Evolutionary conservation across 2,329 filamentous ascomycete genomes (phyloP), one percentile per base, ranked within the genome.

Genomic region (Trichophyton verrucosum): DNA sequence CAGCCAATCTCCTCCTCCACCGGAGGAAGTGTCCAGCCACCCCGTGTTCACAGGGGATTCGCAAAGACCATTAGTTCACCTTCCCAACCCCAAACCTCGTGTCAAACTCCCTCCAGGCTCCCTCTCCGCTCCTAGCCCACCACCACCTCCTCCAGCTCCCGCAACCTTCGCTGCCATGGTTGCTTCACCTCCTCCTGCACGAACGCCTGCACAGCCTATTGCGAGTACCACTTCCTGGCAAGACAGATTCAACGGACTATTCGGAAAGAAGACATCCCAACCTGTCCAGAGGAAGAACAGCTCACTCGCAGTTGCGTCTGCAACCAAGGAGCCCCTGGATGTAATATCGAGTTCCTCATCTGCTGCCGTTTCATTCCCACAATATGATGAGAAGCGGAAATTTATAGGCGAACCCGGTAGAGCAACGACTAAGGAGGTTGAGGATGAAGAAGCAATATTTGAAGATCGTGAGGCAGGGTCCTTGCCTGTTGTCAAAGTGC

Each of bases 381-480:
- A 69, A 44, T 67, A 69, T 61, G 64, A 75, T 57, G 72, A 75
- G 65, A 61, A 69, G 62, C 63, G 68, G 57, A 60, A 66, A 3
- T 76, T 68, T 17, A 70, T 72, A 30, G 76, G 77, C 55, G 24
- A 55, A 3, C 73, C 76, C 60, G 75, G 75, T 56, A 77, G 78
- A 33, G 70, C 80, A 20, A 78, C 78, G 15, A 84, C 84, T 3
- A 88, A 86, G 68, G 83, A 84, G 56, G 86, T 89, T 74, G 86
- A 87, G 4, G 87, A 90, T 64, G 86, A 88, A 1, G 88, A 91
- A 66, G 86, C 88, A 63, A 89, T 88, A 65, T 91, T 91, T 65
- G 88, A 89, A 69, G 86, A 90, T 68, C 86, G 88, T 68, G 87
- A 91, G 71, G 88, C 88, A 77, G 87, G 87, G 2, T 91, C 87